Evolutionary conservation across 2,329 filamentous ascomycete species (phyloP), one percentile per base, ranked within the genome.

Genomic region (Botryotinia narcissicola): DNA sequence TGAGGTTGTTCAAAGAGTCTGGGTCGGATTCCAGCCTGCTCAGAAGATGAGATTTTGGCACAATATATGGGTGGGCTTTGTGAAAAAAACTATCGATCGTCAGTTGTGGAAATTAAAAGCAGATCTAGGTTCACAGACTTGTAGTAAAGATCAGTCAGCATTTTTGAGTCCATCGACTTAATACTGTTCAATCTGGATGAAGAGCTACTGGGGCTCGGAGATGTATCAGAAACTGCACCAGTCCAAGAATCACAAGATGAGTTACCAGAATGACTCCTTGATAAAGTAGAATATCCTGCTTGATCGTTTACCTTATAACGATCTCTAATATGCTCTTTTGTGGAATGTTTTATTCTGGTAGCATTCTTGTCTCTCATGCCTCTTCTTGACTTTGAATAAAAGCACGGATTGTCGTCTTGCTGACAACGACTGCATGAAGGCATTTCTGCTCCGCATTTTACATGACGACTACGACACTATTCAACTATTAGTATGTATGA

Each of bases 311-410:
- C 61, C 6, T 40, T 60, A 46, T 73, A 72, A 59, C 70, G 75
- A 7, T 48, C 71, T 46, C 60, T 72, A 35, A 37, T 66, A 57
- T 69, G 73, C 60, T 74, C 72, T 68, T 73, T 74, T 40, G 73
- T 51, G 5, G 76, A 74, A 22, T 59, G 64, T 62, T 72, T 75
- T 54, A 77, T 79, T 44, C 74, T 72, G 46, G 75, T 73, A 12
- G 75, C 73, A 71, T 73, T 78, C 63, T 74, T 75, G 48, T 79
- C 77, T 70, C 78, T 75, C 77, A 79, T 83, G 20, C 86, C 85
- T 76, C 86, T 81, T 51, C 85, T 82, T 20, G 86, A 87, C 75
- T 84, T 84, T 32, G 84, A 81, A 78, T 87, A 87, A 73, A 82
- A 82, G 73, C 85, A 87, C 42, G 83, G 80, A 73, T 84, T 84